Percentiles rank a stretch among this genome's conserved stretches.
These are phyloP conservation scores for Crotalaria pallida DNA, from an alignment of 306 rosid genomes.

Conservation along the genomic window DNA sequence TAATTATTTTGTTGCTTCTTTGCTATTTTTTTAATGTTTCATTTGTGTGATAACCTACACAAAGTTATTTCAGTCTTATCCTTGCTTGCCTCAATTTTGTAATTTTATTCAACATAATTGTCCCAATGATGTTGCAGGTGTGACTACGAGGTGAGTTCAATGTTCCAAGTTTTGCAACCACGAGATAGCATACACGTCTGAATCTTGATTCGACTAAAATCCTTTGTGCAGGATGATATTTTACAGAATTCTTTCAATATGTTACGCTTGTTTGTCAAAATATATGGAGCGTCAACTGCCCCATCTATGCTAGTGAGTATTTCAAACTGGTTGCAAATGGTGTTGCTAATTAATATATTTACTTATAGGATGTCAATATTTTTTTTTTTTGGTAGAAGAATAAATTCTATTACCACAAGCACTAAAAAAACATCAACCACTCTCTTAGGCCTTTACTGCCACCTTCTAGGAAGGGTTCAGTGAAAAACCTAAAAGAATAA, in stretches of 20 bases:
- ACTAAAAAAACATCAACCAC: no score
- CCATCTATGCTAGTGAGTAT: conserved; percentile 73
- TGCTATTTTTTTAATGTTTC: background rate
- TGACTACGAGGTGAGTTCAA: conserved; percentile 81
- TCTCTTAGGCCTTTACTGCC: no score
- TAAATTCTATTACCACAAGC: no score
- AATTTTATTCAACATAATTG: conserved; percentile 35
- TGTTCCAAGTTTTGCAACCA: conserved; percentile 2
- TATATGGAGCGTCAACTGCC: conserved; percentile 71
- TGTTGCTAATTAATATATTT: background rate
- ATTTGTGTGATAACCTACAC: conserved; percentile 17
- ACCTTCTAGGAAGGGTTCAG: no score
- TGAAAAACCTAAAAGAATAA: no score
- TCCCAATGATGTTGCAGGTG: conserved; percentile 50
- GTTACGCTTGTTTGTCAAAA: conserved; percentile 75
- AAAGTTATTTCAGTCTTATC: conserved; percentile 12
- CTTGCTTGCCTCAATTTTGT: conserved; percentile 26
- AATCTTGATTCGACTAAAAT: conserved; percentile 13
- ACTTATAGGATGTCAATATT: no score
- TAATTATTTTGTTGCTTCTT: background rate
- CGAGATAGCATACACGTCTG: background rate
- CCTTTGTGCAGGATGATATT: conserved; percentile 77
- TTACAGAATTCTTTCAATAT: conserved; percentile 74
- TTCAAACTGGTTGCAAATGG: conserved; percentile 1
- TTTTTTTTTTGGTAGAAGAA: no score